Base-by-base conservation (phyloP, 1,284 basidiomycete species). In the Cryptococcus jaspeensis region DNA sequence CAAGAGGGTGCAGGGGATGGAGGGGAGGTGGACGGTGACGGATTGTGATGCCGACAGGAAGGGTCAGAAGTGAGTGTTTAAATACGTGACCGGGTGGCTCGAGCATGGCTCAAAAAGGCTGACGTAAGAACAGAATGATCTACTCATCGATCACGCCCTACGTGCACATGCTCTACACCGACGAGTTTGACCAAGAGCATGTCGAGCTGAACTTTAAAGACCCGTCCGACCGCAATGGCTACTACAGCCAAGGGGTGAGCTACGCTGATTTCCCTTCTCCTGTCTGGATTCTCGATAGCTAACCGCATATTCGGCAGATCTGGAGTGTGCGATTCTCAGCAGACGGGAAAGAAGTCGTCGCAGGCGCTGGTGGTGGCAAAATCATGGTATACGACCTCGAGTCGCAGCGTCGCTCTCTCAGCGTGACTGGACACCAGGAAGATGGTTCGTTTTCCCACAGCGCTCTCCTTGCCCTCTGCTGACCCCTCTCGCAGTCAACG, bases 301-400 rank as follows among this genome's bases (percentile, higher is more conserved):
- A 28, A 42, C 9, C 43, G 40, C 12, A 36, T 16, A 22, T 15
- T 52, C 11, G 22, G 16, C 59, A 81, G 78, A 91, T 98, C 55
- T 98, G 90, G 88, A 87, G 90, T 62, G 92, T 96, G 72, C 85
- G 91, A 23, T 99, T 98, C 74, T 96, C 92, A 36, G 92, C 93
- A 13, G 94, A 98, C 69, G 93, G 92, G 0, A 89, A 89, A 55
- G 96, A 99, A 76, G 86, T 98, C 35, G 80, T 85, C 8, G 84
- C 83, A 0, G 84, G 84, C 18, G 81, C 78, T 0, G 66, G 71
- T 25, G 58, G 56, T 8, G 76, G 76, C 12, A 64, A 65, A 66
- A 76, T 79, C 43, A 61, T 74, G 90, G 92, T 96, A 0, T 97
- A 96, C 72, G 95, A 99, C 76, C 83, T 99, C 48, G 79, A 91